A percentile compares a stretch with the other conserved stretches of the same genome.
Evolutionary conservation across 2,329 filamentous ascomycete genomes (phyloP).

Genomic region (Lanzia echinophila): DNA sequence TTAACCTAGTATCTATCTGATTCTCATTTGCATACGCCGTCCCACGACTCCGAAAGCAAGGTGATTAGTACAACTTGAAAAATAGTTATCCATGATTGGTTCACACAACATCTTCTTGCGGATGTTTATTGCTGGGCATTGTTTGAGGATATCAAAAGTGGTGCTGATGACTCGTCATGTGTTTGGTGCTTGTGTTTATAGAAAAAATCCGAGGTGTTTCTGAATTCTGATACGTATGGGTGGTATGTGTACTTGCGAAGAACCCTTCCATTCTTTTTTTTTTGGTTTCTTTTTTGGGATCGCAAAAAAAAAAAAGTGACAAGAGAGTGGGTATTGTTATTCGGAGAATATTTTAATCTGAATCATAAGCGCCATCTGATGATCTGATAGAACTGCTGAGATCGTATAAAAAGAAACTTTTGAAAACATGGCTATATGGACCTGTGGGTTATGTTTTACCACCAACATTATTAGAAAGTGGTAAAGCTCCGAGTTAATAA

Average conservation of each 20-base stretch:
- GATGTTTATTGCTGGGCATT: slow-evolving; percentile 5
- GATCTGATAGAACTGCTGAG: not conserved
- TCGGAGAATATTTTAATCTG: slow-evolving; percentile 11
- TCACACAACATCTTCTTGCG: slow-evolving; percentile 5
- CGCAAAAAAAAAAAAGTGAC: not conserved
- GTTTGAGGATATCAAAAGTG: slow-evolving; percentile 7
- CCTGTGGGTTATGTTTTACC: too few relatives aligned
- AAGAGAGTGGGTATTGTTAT: slow-evolving; percentile 2
- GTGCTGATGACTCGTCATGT: slow-evolving; percentile 6
- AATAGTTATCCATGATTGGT: not conserved
- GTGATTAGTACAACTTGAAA: not conserved
- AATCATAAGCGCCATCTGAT: slow-evolving; percentile 6
- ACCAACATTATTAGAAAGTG: too few relatives aligned
- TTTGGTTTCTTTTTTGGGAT: not conserved
- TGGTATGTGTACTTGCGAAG: not conserved
- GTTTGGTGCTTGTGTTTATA: not conserved
- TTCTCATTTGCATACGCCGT: too few relatives aligned
- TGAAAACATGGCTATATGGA: not conserved
- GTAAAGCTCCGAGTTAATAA: too few relatives aligned
- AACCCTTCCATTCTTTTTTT: too few relatives aligned
- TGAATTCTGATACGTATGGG: not conserved
- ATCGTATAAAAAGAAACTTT: not conserved
- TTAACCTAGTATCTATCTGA: not conserved
- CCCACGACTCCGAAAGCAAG: slow-evolving; percentile 4
- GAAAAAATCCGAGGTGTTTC: not conserved